Conservation (phyloP, 1,284 basidiomycete species). For the Leccinum pachyderme region DNA sequence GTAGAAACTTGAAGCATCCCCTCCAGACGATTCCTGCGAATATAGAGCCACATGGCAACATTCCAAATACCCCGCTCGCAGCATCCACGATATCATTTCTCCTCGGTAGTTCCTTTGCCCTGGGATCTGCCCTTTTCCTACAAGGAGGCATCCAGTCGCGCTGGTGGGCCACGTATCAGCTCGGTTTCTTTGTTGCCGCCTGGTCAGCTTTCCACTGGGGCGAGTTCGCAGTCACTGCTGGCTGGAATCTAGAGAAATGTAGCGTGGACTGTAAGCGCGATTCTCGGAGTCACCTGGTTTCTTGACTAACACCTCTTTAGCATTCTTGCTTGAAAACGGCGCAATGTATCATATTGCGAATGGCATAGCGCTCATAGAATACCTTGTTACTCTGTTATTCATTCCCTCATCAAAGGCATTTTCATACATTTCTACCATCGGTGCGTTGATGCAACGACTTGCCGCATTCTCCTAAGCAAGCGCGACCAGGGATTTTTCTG, state of each 20-base stretch:
- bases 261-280: constrained; percentile 82
- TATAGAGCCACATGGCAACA: constrained; percentile 50
- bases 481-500: constrained; percentile 55
- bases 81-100: constrained; percentile 73
- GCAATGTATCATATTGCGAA: constrained; percentile 86
- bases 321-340: constrained; percentile 94
- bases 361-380: constrained; percentile 75
- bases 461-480: constrained; percentile 1
- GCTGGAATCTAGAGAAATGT: constrained; percentile 92
- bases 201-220: constrained; percentile 91
- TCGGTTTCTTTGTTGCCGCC: constrained; percentile 79
- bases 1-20: constrained; percentile 39
- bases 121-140: constrained; percentile 51
- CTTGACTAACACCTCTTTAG: constrained; percentile 42
- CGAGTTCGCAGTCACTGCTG: constrained; percentile 94
- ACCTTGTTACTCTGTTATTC: constrained; percentile 70
- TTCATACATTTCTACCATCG: constrained; percentile 54
- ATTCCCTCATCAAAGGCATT: constrained; percentile 57
- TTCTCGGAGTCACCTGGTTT: neutral
- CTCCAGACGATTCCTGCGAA: constrained; percentile 54
- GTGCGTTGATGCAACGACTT: constrained; percentile 37
- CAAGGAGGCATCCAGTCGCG: constrained; percentile 42
- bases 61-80: constrained; percentile 83
- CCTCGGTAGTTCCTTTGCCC: constrained; percentile 62
- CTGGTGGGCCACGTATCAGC: constrained; percentile 74